These are phyloP conservation scores for Monosporascus sp. DNA, from an alignment of 2,329 filamentous ascomycete genomes.

Conservation along the genomic window DNA sequence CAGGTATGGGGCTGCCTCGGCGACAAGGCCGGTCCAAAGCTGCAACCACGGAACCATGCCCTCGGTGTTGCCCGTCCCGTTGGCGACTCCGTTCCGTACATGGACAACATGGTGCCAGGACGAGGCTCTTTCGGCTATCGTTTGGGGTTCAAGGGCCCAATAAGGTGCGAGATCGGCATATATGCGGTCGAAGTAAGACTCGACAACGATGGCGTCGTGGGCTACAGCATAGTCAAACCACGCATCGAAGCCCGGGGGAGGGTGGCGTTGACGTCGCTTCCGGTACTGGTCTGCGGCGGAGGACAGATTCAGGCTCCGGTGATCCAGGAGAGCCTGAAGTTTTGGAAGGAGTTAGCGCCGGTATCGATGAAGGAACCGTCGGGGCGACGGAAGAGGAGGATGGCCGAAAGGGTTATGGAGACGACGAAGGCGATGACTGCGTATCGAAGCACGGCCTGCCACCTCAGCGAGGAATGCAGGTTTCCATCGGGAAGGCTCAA, in stretches of 20 bases:
- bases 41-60: conserved; percentile 40
- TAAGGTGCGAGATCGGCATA: conserved; percentile 58
- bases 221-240: conserved; percentile 53
- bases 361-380: conserved; percentile 14
- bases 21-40: conserved; percentile 45
- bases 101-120: conserved; percentile 41
- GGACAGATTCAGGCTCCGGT: conserved; percentile 42
- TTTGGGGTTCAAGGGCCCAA: conserved; percentile 47
- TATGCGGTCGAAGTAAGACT: conserved; percentile 61
- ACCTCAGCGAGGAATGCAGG: conserved; percentile 10
- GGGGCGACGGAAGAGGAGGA: conserved; percentile 16
- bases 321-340: conserved; percentile 31
- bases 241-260: conserved; percentile 57
- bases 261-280: conserved; percentile 50
- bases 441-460: conserved; percentile 18
- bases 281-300: conserved; percentile 53
- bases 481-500: conserved; percentile 16
- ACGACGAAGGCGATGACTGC: conserved; percentile 14
- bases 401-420: conserved; percentile 15
- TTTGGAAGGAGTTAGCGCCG: conserved; percentile 17
- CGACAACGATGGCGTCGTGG: conserved; percentile 50
- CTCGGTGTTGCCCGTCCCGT: conserved; percentile 32
- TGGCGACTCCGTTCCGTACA: conserved; percentile 41
- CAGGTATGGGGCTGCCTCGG: conserved; percentile 43
- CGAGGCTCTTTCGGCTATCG: conserved; percentile 34